These are phyloP conservation scores for Chenopodium suecicum DNA, from an alignment of 148 eudicot genomes.

Conservation along the genomic window DNA sequence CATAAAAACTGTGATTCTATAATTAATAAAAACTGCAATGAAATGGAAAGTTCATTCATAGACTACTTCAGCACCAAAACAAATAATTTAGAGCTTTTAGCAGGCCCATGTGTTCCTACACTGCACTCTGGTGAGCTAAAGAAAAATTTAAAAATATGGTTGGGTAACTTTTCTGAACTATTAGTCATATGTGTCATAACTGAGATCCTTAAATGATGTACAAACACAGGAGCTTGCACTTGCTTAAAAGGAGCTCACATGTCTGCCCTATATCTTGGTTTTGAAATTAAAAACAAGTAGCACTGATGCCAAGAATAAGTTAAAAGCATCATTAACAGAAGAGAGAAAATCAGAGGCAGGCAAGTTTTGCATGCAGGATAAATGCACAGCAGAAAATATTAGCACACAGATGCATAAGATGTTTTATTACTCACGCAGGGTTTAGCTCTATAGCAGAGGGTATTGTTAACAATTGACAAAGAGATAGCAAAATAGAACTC, in stretches of 20 bases:
- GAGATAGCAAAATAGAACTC: too few relatives aligned
- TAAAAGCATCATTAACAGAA: slow-evolving; percentile 35
- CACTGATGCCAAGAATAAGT: slow-evolving; percentile 17
- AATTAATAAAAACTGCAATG: slow-evolving; percentile 36
- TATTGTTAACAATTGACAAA: slow-evolving; percentile 46
- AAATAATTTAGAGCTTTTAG: slow-evolving; percentile 37
- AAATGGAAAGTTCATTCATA: slow-evolving; percentile 43
- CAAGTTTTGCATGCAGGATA: slow-evolving; percentile 46
- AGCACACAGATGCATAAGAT: slow-evolving; percentile 46
- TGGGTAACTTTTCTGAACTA: slow-evolving; percentile 29
- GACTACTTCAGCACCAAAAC: slow-evolving; percentile 34
- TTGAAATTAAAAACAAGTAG: slow-evolving; percentile 32
- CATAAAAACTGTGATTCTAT: slow-evolving; percentile 34
- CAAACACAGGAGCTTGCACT: slow-evolving; percentile 45
- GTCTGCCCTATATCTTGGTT: slow-evolving; percentile 46
- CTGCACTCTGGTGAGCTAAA: slow-evolving; percentile 31
- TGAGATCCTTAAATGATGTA: slow-evolving; percentile 38
- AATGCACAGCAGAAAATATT: slow-evolving; percentile 56
- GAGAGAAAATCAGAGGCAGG: slow-evolving; percentile 34
- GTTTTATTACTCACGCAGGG: slow-evolving; percentile 48
- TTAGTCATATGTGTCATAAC: slow-evolving; percentile 54
- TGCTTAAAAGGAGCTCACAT: slow-evolving; percentile 40
- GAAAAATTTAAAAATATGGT: slow-evolving; percentile 25
- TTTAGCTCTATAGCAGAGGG: slow-evolving; percentile 52
- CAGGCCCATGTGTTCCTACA: slow-evolving; percentile 33